phyloP scores from a whole-genome alignment of 306 rosid species.

The Fragaria nilgerrensis region DNA sequence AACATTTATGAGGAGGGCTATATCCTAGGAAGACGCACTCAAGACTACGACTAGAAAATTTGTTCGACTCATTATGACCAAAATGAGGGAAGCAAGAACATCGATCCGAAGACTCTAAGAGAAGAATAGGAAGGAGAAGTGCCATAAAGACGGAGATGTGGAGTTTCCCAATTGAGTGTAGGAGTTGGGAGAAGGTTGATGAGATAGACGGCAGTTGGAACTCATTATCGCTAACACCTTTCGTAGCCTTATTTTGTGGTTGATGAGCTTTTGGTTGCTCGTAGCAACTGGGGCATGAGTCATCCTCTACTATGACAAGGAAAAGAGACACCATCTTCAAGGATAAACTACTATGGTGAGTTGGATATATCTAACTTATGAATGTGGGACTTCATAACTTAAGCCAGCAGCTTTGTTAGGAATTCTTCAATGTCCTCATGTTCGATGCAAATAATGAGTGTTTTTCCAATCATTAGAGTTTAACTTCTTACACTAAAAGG shows the following conservation, averaged over 20 bases:
- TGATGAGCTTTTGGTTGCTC: constrained; percentile 66
- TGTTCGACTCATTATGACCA: too few species aligned
- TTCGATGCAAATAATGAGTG: neutral
- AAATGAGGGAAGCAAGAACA: too few species aligned
- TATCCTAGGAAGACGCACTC: too few species aligned
- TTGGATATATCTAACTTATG: constrained; percentile 37
- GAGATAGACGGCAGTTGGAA: too few species aligned
- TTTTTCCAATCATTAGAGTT: neutral
- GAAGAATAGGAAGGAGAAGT: too few species aligned
- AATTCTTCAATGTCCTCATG: neutral
- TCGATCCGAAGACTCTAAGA: too few species aligned
- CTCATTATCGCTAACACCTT: neutral
- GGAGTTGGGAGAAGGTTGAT: too few species aligned
- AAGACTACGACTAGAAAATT: too few species aligned
- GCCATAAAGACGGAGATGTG: too few species aligned
- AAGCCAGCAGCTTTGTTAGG: neutral
- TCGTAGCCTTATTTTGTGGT: constrained; percentile 89
- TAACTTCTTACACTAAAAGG: neutral
- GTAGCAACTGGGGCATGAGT: constrained; percentile 76
- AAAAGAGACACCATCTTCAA: constrained; percentile 83
- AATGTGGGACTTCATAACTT: neutral
- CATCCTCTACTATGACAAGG: constrained; percentile 62
- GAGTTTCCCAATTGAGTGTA: too few species aligned
- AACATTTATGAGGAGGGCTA: too few species aligned
- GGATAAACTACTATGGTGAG: constrained; percentile 98